Evolutionary conservation across 345 rosid genomes (phyloP).

Genomic region (Balakata baccata): DNA sequence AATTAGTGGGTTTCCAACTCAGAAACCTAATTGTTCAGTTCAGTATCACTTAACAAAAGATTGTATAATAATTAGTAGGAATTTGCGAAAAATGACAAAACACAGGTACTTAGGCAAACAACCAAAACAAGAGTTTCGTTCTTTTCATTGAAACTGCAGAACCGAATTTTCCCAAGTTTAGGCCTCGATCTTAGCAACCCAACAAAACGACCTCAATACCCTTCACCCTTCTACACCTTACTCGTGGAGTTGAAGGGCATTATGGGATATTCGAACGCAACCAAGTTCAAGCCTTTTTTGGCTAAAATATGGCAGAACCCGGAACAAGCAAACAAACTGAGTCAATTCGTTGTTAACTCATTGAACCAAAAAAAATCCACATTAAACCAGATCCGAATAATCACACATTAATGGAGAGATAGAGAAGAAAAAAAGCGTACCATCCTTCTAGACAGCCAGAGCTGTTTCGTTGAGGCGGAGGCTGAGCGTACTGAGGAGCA

Average conservation of each 20-base stretch:
- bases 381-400: conserved; percentile 11
- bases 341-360: background rate
- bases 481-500: conserved; percentile 73
- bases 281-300: too few relatives aligned
- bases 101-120: background rate
- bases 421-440: conserved; percentile 26
- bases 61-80: background rate
- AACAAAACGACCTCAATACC: background rate
- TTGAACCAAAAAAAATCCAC: background rate
- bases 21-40: background rate
- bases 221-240: background rate
- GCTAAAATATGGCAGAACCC: background rate
- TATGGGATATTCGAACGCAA: background rate
- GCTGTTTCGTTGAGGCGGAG: conserved; percentile 52
- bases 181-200: background rate
- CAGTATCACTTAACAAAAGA: background rate
- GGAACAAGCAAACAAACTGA: background rate
- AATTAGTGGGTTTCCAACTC: background rate
- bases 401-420: background rate
- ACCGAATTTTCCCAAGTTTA: background rate
- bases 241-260: background rate
- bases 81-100: background rate
- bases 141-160: too few relatives aligned
- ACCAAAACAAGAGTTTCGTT: too few relatives aligned
- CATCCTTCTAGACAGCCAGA: conserved; percentile 72